Base-by-base conservation (phyloP, 2,329 filamentous ascomycete genomes). In the Fusarium humuli region DNA sequence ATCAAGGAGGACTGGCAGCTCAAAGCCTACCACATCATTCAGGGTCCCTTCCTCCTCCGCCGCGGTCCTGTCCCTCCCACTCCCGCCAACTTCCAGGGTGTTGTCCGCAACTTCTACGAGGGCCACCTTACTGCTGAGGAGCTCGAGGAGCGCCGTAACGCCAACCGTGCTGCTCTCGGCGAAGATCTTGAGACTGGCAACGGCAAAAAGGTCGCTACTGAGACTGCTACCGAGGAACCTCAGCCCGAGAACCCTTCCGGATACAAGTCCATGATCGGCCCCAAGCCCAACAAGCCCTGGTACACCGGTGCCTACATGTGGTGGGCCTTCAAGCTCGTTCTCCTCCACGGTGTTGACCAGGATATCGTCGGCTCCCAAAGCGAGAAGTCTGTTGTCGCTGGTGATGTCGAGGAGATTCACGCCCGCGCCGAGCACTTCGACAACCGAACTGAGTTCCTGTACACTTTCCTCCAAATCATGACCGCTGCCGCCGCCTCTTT, bases 401-500 rank as follows among this genome's bases (percentile, higher is more conserved):
- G 84, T 11, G 83, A 89, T 54, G 79, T 89, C 30, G 81, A 85
- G 55, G 84, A 84, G 66, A 83, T 88, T 55, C 86, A 90, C 72
- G 86, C 86, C 12, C 83, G 82, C 32, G 88, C 87, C 18, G 76
- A 81, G 29, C 87, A 89, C 75, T 91, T 85, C 77, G 84, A 89
- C 76, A 90, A 91, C 80, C 84, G 86, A 67, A 82, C 85, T 69
- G 88, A 91, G 77, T 87, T 87, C 79, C 81, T 87, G 50, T 90
- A 87, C 78, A 87, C 85, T 8, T 90, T 88, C 78, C 82, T 88
- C 30, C 87, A 89, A 71, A 78, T 89, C 72, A 82, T 88, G 79
- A 88, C 88, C 7, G 88, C 89, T 12, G 85, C 86, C 69, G 87
- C 88, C 32, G 86, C 88, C 16, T 90, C 88, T 6, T 90, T 91